These are phyloP conservation scores for Yarrowia sp. DNA, from an alignment of 805 yeast genomes.

Conservation along the genomic window DNA sequence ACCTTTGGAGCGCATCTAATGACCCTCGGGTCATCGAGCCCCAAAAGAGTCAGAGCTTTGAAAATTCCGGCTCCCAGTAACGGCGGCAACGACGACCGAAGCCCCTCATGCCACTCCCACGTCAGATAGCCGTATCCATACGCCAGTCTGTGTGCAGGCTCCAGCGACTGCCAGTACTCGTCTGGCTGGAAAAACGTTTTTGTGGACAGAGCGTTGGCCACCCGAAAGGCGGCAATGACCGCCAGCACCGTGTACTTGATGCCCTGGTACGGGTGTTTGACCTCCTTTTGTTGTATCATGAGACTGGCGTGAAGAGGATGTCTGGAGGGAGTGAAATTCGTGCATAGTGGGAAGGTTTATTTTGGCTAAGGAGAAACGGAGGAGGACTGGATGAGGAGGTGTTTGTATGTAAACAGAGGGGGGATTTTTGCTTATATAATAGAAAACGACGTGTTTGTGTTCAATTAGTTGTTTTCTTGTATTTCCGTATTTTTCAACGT, in stretches of 20 bases:
- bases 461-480: no score
- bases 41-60: slow-evolving; percentile 36
- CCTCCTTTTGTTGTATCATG: slow-evolving; percentile 16
- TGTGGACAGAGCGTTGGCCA: slow-evolving; percentile 61
- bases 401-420: no score
- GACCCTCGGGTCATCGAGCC: background rate
- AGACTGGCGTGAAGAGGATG: background rate
- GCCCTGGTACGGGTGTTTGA: slow-evolving; percentile 26
- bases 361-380: no score
- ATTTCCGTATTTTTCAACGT: no score
- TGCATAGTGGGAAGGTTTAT: no score
- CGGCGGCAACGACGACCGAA: slow-evolving; percentile 82
- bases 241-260: slow-evolving; percentile 24
- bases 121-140: slow-evolving; percentile 81
- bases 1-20: slow-evolving; percentile 54
- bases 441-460: no score
- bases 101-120: slow-evolving; percentile 87
- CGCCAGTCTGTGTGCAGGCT: slow-evolving; percentile 78
- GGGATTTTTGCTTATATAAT: no score
- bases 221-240: slow-evolving; percentile 37
- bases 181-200: slow-evolving; percentile 92
- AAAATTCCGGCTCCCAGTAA: slow-evolving; percentile 56
- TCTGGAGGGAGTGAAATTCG: no score
- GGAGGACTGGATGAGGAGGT: no score
- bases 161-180: slow-evolving; percentile 89